Evolutionary conservation across 2,329 filamentous ascomycete species (phyloP), one percentile per base, ranked within the genome.

Genomic region (Elsinoe batatas): DNA sequence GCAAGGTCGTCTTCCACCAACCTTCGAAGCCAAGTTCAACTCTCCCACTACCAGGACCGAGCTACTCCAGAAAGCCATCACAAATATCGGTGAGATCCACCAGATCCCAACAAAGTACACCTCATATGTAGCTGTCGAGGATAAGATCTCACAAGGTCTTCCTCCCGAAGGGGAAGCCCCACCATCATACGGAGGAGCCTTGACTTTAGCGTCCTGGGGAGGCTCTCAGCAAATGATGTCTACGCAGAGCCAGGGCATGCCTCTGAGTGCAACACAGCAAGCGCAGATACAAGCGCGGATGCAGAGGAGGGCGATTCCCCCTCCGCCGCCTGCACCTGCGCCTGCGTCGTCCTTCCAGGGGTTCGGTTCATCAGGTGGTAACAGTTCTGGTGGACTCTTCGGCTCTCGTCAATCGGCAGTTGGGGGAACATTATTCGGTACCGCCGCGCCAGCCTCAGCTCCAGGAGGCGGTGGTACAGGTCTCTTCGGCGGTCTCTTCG

Each of bases 91-190:
- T 0, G 75, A 83, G 11, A 73, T 76, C 56, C 87, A 81, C 63
- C 83, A 87, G 62, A 78, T 89, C 7, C 79, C 76, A 2, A 80
- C 83, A 1, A 85, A 83, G 64, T 87, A 81, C 78, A 86, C 81
- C 63, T 87, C 84, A 0, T 90, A 89, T 59, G 80, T 89, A 2
- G 86, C 86, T 1, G 74, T 86, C 1, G 74, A 83, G 58, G 70
- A 74, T 7, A 68, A 54, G 57, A 15, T 56, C 1, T 42, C 18
- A 2, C 38, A 57, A 8, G 40, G 42, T 17, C 33, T 30, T 26
- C 10, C 36, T 5, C 30, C 46, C 6, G 30, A 35, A 17, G 30
- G 18, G 17, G 26, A 30, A 8, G 26, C 26, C 26, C 26, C 26
- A 30, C 26, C 26, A 2, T 30, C 26, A 30, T 30, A 30, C 7